A percentile compares a stretch with the other conserved stretches of the same genome.
phyloP scores from a whole-genome alignment of 176 grass and related monocot species.

The Carex parvula region DNA sequence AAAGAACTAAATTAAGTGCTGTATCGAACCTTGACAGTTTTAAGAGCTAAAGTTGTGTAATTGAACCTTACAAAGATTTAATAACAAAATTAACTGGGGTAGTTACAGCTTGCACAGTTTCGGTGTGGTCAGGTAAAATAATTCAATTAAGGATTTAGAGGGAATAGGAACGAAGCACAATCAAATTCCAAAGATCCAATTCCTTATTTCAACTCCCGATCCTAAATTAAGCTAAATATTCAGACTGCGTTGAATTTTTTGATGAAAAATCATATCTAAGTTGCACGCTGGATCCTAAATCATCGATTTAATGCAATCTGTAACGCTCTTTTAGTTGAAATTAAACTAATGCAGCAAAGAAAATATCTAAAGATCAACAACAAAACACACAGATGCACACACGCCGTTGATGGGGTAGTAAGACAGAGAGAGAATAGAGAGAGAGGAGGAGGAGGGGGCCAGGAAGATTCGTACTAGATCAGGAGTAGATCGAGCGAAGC shows the following conservation, averaged over 20 bases:
- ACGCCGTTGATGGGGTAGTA: background rate
- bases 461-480: constrained; percentile 39
- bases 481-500: constrained; percentile 66
- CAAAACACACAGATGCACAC: background rate
- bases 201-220: background rate
- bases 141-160: background rate
- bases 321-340: background rate
- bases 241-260: background rate
- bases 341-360: background rate
- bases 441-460: background rate
- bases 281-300: background rate
- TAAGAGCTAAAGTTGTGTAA: background rate
- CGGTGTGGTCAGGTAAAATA: background rate
- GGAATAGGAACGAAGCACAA: background rate
- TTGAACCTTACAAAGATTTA: background rate
- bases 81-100: background rate
- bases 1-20: background rate
- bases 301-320: background rate
- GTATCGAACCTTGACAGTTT: background rate
- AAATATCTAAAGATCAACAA: background rate
- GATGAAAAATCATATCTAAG: background rate
- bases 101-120: background rate
- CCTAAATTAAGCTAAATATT: background rate
- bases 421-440: background rate
- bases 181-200: background rate